These are phyloP conservation scores for Phytophthora tubulina DNA, from an alignment of 352 stramenopile species.

Conservation along the genomic window DNA sequence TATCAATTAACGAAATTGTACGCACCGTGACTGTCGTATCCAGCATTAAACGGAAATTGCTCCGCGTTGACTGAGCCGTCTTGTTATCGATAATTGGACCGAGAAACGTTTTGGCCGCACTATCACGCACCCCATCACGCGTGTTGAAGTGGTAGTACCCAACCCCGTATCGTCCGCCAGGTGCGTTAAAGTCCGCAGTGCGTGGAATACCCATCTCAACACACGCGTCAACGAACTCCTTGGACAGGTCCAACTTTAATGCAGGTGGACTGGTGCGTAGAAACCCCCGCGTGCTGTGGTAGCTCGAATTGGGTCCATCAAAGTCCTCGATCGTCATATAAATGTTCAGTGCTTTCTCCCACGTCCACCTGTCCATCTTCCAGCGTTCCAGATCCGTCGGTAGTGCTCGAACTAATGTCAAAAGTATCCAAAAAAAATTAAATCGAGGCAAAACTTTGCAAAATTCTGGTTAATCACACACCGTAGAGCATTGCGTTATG, in stretches of 20 bases:
- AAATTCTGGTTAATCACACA: constrained; percentile 24
- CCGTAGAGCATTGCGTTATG: constrained; percentile 94
- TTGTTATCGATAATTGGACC: constrained; percentile 57
- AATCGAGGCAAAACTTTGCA: background rate
- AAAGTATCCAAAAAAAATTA: background rate
- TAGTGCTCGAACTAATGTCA: constrained; percentile 64
- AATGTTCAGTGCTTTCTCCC: constrained; percentile 70
- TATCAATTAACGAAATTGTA: constrained; percentile 2
- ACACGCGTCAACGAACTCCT: constrained; percentile 64
- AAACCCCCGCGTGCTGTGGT: constrained; percentile 62
- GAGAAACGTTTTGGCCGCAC: constrained; percentile 78
- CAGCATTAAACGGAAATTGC: constrained; percentile 64
- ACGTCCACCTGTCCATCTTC: constrained; percentile 81
- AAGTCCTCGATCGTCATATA: constrained; percentile 86
- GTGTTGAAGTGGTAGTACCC: constrained; percentile 93
- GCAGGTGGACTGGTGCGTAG: constrained; percentile 66
- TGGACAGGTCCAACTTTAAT: constrained; percentile 44
- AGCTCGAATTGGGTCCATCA: constrained; percentile 59
- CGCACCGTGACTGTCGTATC: constrained; percentile 71
- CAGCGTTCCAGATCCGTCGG: constrained; percentile 80
- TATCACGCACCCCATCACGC: constrained; percentile 81
- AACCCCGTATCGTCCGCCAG: constrained; percentile 66
- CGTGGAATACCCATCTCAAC: constrained; percentile 62
- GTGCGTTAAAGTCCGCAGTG: constrained; percentile 86
- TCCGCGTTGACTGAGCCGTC: constrained; percentile 37